Percentiles rank a stretch among this genome's conserved stretches.
Evolutionary conservation across 805 yeast species (phyloP).

Genomic region (Scheffersomyces coipomensis): DNA sequence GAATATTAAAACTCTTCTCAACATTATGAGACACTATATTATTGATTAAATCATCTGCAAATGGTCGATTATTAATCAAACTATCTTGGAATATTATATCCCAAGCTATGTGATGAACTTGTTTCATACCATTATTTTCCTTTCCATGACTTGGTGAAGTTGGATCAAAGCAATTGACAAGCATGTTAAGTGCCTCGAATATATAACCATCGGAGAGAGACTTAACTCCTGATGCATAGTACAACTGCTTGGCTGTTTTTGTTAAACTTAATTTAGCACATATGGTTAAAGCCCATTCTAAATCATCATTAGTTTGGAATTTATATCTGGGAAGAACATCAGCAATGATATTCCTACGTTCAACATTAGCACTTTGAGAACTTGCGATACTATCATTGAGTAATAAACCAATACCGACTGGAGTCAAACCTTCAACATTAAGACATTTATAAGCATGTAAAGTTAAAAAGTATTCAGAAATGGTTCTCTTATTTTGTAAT

Average conservation of each 20-base stretch:
- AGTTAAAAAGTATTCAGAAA: slow-evolving; percentile 57
- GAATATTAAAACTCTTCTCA: slow-evolving; percentile 33
- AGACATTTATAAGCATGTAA: slow-evolving; percentile 56
- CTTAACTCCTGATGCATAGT: slow-evolving; percentile 46
- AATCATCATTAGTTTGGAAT: slow-evolving; percentile 67
- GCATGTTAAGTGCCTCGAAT: slow-evolving; percentile 63
- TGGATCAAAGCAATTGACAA: slow-evolving; percentile 59
- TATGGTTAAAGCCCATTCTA: slow-evolving; percentile 74
- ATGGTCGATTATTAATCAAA: slow-evolving; percentile 48
- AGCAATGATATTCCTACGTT: slow-evolving; percentile 39
- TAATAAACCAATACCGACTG: slow-evolving; percentile 69
- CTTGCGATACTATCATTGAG: slow-evolving; percentile 39
- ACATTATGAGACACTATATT: slow-evolving; percentile 41
- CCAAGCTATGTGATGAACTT: slow-evolving; percentile 55
- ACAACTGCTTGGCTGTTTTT: slow-evolving; percentile 56
- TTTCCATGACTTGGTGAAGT: slow-evolving; percentile 12
- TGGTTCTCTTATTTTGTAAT: slow-evolving; percentile 20
- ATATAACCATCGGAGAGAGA: slow-evolving; percentile 54
- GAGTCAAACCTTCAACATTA: slow-evolving; percentile 51
- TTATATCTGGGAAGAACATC: slow-evolving; percentile 60
- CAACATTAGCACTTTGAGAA: slow-evolving; percentile 37
- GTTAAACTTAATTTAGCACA: slow-evolving; percentile 67
- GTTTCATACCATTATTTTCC: slow-evolving; percentile 34
- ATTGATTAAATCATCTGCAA: slow-evolving; percentile 57
- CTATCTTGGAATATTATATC: slow-evolving; percentile 59